Evolutionary conservation across 2,329 filamentous ascomycete genomes (phyloP).

Genomic region (Pseudopyricularia javanii): DNA sequence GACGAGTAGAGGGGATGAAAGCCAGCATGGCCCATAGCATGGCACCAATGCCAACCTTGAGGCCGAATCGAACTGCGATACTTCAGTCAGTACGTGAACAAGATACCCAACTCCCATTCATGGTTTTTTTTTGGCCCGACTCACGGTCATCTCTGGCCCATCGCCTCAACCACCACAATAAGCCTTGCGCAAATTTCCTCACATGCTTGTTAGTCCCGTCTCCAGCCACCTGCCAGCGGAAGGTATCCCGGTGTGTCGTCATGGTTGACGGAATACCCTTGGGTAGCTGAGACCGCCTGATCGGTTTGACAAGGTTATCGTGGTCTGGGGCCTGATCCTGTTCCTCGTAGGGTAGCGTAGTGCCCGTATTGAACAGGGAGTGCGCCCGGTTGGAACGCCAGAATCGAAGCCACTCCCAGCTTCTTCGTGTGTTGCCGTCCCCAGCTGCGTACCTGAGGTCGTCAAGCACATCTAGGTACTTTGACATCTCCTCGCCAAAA

Average conservation of each 20-base stretch:
- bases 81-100: constrained; percentile 1
- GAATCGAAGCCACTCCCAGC: constrained; percentile 77
- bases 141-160: constrained; percentile 40
- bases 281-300: constrained; percentile 41
- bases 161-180: constrained; percentile 32
- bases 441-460: constrained; percentile 66
- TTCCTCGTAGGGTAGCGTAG: constrained; percentile 21
- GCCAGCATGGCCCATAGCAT: constrained; percentile 80
- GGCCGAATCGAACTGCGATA: constrained; percentile 54
- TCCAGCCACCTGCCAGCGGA: constrained; percentile 39
- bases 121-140: constrained; percentile 6
- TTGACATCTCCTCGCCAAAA: constrained; percentile 80
- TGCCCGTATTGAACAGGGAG: background rate
- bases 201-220: constrained; percentile 31
- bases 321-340: constrained; percentile 19
- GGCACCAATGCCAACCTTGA: constrained; percentile 88
- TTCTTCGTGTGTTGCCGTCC: constrained; percentile 55
- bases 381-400: constrained; percentile 37
- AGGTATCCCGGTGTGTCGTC: constrained; percentile 37
- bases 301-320: constrained; percentile 28
- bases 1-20: constrained; percentile 67
- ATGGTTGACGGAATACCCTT: constrained; percentile 43
- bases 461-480: constrained; percentile 72
- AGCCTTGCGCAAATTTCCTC: constrained; percentile 29
- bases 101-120: background rate